phyloP scores from a whole-genome alignment of 768 basidiomycete genomes.

The Rhodotorula paludigena region DNA sequence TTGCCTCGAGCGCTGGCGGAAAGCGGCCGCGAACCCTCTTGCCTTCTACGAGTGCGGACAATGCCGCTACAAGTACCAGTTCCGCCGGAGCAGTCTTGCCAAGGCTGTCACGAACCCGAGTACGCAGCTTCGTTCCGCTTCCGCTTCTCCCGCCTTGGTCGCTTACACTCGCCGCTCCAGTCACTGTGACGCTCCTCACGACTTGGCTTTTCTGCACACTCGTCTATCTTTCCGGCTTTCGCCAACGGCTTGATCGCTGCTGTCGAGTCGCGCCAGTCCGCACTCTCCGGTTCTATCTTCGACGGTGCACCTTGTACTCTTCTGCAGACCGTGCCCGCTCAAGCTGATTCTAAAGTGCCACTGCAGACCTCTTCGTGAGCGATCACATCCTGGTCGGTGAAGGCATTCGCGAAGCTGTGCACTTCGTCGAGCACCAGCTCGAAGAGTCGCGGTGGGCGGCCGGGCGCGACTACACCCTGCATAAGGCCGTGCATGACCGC shows the following conservation, averaged over 20 bases:
- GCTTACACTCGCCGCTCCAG: not conserved
- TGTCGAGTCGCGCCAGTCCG: slow-evolving; percentile 1
- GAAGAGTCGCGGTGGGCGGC: slow-evolving; percentile 2
- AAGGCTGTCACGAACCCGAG: slow-evolving; percentile 8
- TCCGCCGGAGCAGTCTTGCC: slow-evolving; percentile 6
- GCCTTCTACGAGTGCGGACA: slow-evolving; percentile 21
- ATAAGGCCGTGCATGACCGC: not conserved
- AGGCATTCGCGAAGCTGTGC: slow-evolving; percentile 31
- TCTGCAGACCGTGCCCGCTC: too few species aligned
- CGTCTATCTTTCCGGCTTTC: slow-evolving; percentile 27
- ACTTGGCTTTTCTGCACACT: slow-evolving; percentile 7
- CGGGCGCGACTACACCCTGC: not conserved
- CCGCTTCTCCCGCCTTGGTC: too few species aligned
- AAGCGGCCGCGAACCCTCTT: not conserved
- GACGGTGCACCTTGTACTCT: slow-evolving; percentile 2
- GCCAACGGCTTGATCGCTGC: slow-evolving; percentile 28
- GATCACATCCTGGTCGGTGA: slow-evolving; percentile 34
- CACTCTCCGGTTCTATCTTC: not conserved
- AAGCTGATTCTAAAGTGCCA: not conserved
- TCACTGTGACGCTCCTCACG: slow-evolving; percentile 20
- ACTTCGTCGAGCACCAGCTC: slow-evolving; percentile 24
- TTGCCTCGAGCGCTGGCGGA: slow-evolving; percentile 27
- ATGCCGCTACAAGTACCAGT: slow-evolving; percentile 14
- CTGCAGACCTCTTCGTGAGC: slow-evolving; percentile 25
- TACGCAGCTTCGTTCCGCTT: not conserved